phyloP scores from a whole-genome alignment of 441 rosid species.

The Pelargonium myrrhifolium region DNA sequence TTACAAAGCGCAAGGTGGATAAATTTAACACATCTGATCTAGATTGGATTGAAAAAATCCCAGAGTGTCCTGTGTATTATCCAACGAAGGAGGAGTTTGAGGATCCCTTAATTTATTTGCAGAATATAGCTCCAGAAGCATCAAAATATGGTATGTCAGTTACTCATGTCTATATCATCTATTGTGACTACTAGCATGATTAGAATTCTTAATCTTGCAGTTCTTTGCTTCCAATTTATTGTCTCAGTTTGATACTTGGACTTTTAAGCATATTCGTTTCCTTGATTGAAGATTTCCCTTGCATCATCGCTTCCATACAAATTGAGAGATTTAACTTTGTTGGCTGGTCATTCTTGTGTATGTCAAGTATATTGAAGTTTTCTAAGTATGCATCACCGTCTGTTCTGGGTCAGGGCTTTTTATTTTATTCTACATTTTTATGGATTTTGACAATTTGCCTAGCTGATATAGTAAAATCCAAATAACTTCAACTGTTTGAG shows the following conservation, averaged over 20 bases:
- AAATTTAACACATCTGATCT: conserved; percentile 66
- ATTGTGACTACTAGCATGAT: not conserved
- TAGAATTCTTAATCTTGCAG: not conserved
- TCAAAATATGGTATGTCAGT: conserved; percentile 68
- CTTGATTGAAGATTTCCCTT: not conserved
- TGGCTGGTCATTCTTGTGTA: not conserved
- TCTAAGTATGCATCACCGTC: too few species aligned
- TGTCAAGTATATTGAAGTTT: not conserved
- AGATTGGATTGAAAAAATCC: conserved; percentile 83
- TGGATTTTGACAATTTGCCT: too few species aligned
- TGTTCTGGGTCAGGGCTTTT: too few species aligned
- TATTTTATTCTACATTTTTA: too few species aligned
- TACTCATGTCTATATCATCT: not conserved
- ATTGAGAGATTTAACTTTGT: not conserved
- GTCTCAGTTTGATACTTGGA: not conserved
- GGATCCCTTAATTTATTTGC: conserved; percentile 88
- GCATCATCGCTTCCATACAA: not conserved
- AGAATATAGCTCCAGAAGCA: conserved; percentile 92
- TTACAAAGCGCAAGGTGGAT: conserved; percentile 60
- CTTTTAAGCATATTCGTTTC: not conserved
- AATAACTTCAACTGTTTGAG: too few species aligned
- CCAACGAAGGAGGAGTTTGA: conserved; percentile 95
- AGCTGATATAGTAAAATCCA: too few species aligned
- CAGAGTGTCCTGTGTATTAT: conserved; percentile 85
- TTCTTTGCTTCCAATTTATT: not conserved